Evolutionary conservation across 2,329 filamentous ascomycete species (phyloP).

Genomic region (Arthrobotrys megalospora): DNA sequence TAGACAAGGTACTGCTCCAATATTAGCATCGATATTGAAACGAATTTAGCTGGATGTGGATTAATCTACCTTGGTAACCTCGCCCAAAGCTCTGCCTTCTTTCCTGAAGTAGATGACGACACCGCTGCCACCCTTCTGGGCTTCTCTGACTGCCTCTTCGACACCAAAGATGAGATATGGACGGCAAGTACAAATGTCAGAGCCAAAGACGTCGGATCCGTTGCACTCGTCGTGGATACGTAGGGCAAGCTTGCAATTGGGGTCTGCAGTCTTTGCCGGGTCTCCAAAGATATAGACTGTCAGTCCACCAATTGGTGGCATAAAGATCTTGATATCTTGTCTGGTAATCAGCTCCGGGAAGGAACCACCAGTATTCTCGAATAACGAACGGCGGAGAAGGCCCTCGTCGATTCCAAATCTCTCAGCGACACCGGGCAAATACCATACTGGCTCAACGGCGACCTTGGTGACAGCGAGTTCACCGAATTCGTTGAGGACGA

Average conservation of each 20-base stretch:
- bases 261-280: constrained; percentile 91
- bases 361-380: constrained; percentile 95
- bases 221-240: constrained; percentile 93
- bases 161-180: constrained; percentile 98
- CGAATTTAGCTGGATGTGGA: background rate
- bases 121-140: constrained; percentile 91
- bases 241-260: constrained; percentile 83
- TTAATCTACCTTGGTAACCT: constrained; percentile 86
- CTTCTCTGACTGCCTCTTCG: constrained; percentile 96
- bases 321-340: constrained; percentile 92
- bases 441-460: constrained; percentile 95
- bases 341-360: constrained; percentile 97
- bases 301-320: constrained; percentile 93
- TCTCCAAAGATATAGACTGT: constrained; percentile 98
- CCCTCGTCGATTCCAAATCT: constrained; percentile 95
- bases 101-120: constrained; percentile 99
- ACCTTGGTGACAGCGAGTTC: constrained; percentile 96
- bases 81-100: constrained; percentile 92
- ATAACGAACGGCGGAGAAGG: constrained; percentile 85
- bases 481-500: constrained; percentile 86
- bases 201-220: constrained; percentile 96
- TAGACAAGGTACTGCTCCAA: constrained; percentile 72
- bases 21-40: constrained; percentile 3
- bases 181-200: constrained; percentile 96
- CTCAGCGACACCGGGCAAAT: constrained; percentile 87